Conservation (phyloP, 805 yeast species). For the Ogataea chonburiensis region DNA sequence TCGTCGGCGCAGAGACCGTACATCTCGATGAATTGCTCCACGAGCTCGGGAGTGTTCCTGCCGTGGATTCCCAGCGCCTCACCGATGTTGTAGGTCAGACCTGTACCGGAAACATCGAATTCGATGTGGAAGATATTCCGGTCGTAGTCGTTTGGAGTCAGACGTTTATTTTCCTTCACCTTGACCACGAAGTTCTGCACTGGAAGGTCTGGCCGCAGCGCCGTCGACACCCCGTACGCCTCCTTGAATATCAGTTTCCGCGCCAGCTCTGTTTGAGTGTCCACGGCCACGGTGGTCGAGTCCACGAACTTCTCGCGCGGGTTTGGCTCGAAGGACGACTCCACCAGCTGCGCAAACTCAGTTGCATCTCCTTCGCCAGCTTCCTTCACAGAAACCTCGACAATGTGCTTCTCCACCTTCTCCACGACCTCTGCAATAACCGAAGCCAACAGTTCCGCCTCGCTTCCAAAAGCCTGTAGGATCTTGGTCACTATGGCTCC, state of each 20-base stretch:
- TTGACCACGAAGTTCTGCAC: slow-evolving; percentile 80
- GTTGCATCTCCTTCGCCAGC: slow-evolving; percentile 26
- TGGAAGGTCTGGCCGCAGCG: slow-evolving; percentile 87
- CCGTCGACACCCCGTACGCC: slow-evolving; percentile 57
- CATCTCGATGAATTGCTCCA: slow-evolving; percentile 62
- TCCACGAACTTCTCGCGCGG: slow-evolving; percentile 50
- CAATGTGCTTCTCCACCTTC: slow-evolving; percentile 48
- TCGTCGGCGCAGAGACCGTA: slow-evolving; percentile 73
- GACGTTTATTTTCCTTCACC: slow-evolving; percentile 87
- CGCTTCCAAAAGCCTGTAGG: slow-evolving; percentile 77
- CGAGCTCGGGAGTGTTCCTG: slow-evolving; percentile 66
- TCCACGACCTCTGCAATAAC: slow-evolving; percentile 66
- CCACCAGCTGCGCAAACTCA: slow-evolving; percentile 55
- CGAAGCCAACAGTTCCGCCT: slow-evolving; percentile 74
- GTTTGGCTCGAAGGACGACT: slow-evolving; percentile 65
- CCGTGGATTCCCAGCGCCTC: slow-evolving; percentile 97
- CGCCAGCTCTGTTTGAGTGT: slow-evolving; percentile 47
- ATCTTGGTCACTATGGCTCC: slow-evolving; percentile 73
- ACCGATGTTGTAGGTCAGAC: slow-evolving; percentile 87
- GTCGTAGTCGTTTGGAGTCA: slow-evolving; percentile 85
- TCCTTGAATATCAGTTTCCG: slow-evolving; percentile 78
- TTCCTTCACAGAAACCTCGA: slow-evolving; percentile 40
- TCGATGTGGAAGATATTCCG: slow-evolving; percentile 97
- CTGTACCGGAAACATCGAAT: slow-evolving; percentile 88
- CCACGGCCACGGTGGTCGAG: slow-evolving; percentile 40